Evolutionary conservation across 345 rosid species (phyloP), one percentile per base, ranked within the genome.

Genomic region (Euphorbia tirucalli): DNA sequence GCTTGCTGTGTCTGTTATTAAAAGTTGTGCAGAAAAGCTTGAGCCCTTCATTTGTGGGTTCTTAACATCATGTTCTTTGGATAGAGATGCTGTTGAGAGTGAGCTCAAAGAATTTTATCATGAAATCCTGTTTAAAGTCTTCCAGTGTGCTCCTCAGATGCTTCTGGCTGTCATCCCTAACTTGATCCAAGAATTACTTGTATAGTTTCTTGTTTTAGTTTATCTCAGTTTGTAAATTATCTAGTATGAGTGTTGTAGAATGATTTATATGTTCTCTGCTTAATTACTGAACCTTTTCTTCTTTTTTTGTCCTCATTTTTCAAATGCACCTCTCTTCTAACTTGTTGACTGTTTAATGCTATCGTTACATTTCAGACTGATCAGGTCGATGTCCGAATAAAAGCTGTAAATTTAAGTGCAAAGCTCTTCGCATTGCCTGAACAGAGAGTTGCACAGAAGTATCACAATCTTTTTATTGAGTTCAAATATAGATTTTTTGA

Each of bases 361-460:
- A 8, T 63, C 15, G 10, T 54, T 41, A 60, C 43, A 68, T 52
- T 75, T 55, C 66, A 93, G 98, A 82, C 88, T 76, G 97, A 92
- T 85, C 97, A 90, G 82, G 97, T 90, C 41, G 96, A 94, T 75
- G 87, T 88, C 65, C 89, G 97, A 76, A 83, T 90, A 81, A 94
- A 89, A 83, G 96, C 97, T 61, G 86, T 90, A 73, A 87, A 77
- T 69, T 84, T 94, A 83, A 72, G 85, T 69, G 97, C 95, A 80
- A 87, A 84, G 81, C 85, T 92, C 60, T 78, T 89, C 78, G 81
- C 92, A 50, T 83, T 76, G 46, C 87, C 89, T 30, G 90, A 81
- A 68, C 71, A 78, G 61, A 74, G 66, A 81, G 80, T 84, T 37
- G 88, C 85, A 60, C 83, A 86, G 67, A 78, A 78, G 65, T 87